These are phyloP conservation scores for Mimosa bimucronata DNA, from an alignment of 306 rosid species.

Conservation along the genomic window DNA sequence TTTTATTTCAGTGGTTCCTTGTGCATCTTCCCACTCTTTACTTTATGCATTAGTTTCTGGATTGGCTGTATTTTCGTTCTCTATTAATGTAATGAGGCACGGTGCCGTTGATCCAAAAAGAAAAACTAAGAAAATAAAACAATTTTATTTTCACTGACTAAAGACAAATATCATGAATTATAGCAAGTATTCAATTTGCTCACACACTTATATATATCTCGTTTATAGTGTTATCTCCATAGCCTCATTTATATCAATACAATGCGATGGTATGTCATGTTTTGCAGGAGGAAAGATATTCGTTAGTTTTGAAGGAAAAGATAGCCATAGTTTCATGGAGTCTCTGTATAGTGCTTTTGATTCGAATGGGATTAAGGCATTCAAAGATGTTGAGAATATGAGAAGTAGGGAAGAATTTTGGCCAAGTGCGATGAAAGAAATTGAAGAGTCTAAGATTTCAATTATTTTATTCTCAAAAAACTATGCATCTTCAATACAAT, in stretches of 20 bases:
- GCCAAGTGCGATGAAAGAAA: background rate
- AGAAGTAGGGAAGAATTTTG: background rate
- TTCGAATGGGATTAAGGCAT: background rate
- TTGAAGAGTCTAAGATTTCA: background rate
- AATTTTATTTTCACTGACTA: background rate
- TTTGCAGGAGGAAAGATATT: background rate
- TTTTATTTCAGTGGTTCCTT: too few relatives aligned
- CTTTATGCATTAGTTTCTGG: too few relatives aligned
- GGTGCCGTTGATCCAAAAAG: background rate
- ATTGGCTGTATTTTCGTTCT: too few relatives aligned
- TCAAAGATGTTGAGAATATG: background rate
- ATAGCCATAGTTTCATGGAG: background rate
- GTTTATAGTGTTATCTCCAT: too few relatives aligned
- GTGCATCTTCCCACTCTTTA: too few relatives aligned
- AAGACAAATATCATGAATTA: background rate
- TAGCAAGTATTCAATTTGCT: background rate
- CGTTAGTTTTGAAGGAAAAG: background rate
- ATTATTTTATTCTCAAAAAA: background rate
- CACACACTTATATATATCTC: background rate
- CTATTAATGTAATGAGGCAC: too few relatives aligned
- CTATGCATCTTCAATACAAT: background rate
- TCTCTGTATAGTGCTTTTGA: background rate
- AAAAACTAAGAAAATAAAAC: too few relatives aligned
- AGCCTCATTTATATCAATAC: background rate
- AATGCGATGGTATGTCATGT: background rate